Base-by-base conservation (phyloP, 2,329 filamentous ascomycete species). In the Chaetomiaceae sp. region DNA sequence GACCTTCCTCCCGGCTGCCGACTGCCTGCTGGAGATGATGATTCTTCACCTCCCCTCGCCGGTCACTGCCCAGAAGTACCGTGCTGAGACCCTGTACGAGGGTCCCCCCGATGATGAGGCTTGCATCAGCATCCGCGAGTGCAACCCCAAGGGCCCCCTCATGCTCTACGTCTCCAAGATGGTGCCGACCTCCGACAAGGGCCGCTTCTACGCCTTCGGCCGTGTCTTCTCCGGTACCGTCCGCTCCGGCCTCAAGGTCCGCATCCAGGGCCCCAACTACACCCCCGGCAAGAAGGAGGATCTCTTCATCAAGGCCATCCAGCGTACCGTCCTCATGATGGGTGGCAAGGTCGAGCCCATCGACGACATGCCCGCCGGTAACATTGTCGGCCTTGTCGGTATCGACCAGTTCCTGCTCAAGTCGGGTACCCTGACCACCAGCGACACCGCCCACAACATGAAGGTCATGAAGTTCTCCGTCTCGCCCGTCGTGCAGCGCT, bases 401-500 rank as follows among this genome's bases (percentile, higher is more conserved):
- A 89, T 99, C 66, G 93, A 99, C 74, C 93, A 99, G 85, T 99
- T 97, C 89, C 82, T 99, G 82, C 90, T 99, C 81, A 99, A 99
- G 87, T 97, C 93, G 73, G 93, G 93, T 87, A 99, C 93, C 68
- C 87, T 99, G 67, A 96, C 91, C 76, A 97, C 92, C 72, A 85
- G 82, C 71, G 93, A 99, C 64, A 95, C 89, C 62, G 92, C 93
- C 72, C 93, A 99, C 87, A 99, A 99, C 86, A 79, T 99, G 69
- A 97, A 97, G 87, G 93, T 99, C 78, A 99, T 99, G 93, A 97
- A 96, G 83, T 99, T 99, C 87, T 99, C 93, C 70, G 93, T 99
- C 73, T 97, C 93, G 55, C 93, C 93, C 67, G 93, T 99, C 77
- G 93, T 99, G 63, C 92, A 87, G 78, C 92, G 92, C 65, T 96